Conservation (phyloP, 805 yeast genomes). For the Schwanniomyces yamadae region DNA sequence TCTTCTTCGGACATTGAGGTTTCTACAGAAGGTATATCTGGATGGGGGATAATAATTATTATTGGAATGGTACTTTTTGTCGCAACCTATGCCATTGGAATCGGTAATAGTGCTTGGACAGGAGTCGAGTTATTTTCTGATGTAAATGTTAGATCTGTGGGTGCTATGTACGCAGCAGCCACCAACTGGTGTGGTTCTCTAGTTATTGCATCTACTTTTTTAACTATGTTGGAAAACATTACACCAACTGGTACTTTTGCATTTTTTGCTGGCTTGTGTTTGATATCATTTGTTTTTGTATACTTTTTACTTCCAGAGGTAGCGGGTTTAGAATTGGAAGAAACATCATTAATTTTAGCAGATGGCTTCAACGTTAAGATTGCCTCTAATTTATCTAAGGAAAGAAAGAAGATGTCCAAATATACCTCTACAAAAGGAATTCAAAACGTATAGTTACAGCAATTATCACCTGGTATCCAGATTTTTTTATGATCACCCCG, state of each 20-base stretch:
- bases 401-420: constrained; percentile 29
- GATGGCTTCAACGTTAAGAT: constrained; percentile 82
- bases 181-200: constrained; percentile 95
- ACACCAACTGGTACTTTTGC: constrained; percentile 96
- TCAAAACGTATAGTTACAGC: neutral
- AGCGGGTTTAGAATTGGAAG: constrained; percentile 86
- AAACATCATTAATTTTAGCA: constrained; percentile 75
- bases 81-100: constrained; percentile 89
- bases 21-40: constrained; percentile 47
- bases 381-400: constrained; percentile 38
- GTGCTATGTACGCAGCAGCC: constrained; percentile 87
- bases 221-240: constrained; percentile 89
- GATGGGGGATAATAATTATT: constrained; percentile 89
- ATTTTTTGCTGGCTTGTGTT: constrained; percentile 80
- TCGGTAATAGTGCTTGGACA: constrained; percentile 98
- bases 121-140: constrained; percentile 95
- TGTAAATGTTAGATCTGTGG: constrained; percentile 82
- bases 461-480: too few relatives aligned
- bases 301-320: constrained; percentile 90
- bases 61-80: constrained; percentile 84
- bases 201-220: constrained; percentile 84
- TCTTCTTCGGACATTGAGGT: constrained; percentile 43
- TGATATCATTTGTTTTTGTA: constrained; percentile 68
- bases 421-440: constrained; percentile 8
- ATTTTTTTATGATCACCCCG: too few relatives aligned